Evolutionary conservation across 2,329 filamentous ascomycete species (phyloP).

Genomic region (Microdochium trichocladiopsis): DNA sequence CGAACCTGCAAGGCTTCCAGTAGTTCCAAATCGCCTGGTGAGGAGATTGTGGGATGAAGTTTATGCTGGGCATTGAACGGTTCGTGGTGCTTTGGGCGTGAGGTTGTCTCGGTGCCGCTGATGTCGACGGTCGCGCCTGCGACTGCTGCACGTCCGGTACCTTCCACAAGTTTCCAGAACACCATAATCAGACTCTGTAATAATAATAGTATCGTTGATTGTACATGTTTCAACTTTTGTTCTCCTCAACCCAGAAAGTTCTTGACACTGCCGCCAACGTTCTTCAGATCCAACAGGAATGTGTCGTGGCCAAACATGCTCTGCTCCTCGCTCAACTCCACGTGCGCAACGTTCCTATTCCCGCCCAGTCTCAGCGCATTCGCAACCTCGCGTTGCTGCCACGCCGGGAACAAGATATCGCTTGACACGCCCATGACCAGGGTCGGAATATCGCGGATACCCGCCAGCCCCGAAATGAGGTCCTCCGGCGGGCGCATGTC

Average conservation of each 20-base stretch:
- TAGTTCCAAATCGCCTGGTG: too few species aligned
- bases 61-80: too few species aligned
- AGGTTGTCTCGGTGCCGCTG: too few species aligned
- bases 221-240: not conserved
- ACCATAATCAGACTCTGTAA: too few species aligned
- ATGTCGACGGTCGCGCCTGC: too few species aligned
- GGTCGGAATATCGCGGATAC: conserved; percentile 69
- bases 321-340: conserved; percentile 89
- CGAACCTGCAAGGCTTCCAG: too few species aligned
- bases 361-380: conserved; percentile 71
- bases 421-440: conserved; percentile 91
- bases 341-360: conserved; percentile 75
- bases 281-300: conserved; percentile 85
- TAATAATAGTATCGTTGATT: too few species aligned
- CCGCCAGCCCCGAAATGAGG: conserved; percentile 66
- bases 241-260: conserved; percentile 62
- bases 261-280: conserved; percentile 79
- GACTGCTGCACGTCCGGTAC: too few species aligned
- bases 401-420: conserved; percentile 94
- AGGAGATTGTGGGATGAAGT: too few species aligned
- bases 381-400: conserved; percentile 94
- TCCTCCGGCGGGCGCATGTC: conserved; percentile 63
- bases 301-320: conserved; percentile 96
- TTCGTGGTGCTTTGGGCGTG: too few species aligned
- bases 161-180: too few species aligned